Base-by-base conservation (phyloP, 2,329 filamentous ascomycete species). In the Fusarium beomiforme region DNA sequence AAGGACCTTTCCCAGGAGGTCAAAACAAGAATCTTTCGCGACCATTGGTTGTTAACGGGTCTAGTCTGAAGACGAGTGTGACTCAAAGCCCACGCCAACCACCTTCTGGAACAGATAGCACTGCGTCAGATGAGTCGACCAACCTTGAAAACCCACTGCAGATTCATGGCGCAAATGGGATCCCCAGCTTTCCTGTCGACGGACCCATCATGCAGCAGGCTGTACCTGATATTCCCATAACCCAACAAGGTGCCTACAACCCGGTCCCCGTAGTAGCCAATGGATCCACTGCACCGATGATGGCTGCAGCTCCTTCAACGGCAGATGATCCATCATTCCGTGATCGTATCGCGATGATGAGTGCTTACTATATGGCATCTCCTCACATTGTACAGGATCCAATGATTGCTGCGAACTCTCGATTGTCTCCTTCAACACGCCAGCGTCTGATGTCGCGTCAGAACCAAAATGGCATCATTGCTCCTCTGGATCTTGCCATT, bases 401-500 rank as follows among this genome's bases (percentile, higher is more conserved):
- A 42, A 67, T 70, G 23, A 67, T 75, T 61, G 77, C 74, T 68
- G 71, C 75, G 54, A 69, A 70, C 26, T 71, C 78, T 19, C 78
- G 76, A 10, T 70, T 81, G 37, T 77, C 80, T 13, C 77, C 79
- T 6, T 78, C 79, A 9, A 77, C 77, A 11, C 79, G 81, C 24
- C 82, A 83, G 67, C 78, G 83, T 5, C 66, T 80, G 17, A 70
- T 83, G 63, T 78, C 80, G 7, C 83, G 84, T 14, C 81, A 83
- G 57, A 80, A 82, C 26, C 85, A 85, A 44, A 86, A 81, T 64
- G 84, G 83, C 24, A 79, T 84, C 6, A 87, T 89, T 66, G 86
- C 87, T 17, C 86, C 88, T 10, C 79, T 89, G 21, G 88, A 90
- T 72, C 82, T 89, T 17, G 87, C 87, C 3, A 84, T 85, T 41